Conservation (phyloP, 2,329 filamentous ascomycete species). For the Coniochaeta ligniaria region DNA sequence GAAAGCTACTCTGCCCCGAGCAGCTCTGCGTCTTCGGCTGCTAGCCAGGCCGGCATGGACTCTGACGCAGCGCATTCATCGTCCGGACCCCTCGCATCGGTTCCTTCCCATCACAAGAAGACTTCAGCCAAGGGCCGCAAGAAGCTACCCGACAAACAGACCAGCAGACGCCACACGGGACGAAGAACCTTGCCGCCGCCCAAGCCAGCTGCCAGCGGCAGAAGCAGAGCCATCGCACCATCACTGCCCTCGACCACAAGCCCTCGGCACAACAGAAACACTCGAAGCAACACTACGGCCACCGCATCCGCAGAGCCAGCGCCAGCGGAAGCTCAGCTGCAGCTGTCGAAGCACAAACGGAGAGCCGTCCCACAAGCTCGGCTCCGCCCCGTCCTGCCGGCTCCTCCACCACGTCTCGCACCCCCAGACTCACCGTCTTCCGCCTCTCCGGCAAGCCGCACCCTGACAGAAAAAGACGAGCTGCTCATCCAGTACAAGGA, state of each 20-base stretch:
- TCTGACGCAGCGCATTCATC: background rate
- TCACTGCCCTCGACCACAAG: background rate
- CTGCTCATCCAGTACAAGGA: constrained; percentile 47
- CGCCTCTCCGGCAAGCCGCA: background rate
- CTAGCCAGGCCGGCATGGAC: background rate
- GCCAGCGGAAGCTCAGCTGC: background rate
- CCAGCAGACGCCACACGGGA: background rate
- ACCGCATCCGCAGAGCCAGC: background rate
- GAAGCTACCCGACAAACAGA: background rate
- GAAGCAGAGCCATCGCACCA: background rate
- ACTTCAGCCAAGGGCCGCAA: background rate
- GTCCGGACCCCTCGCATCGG: background rate
- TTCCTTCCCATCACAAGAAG: background rate
- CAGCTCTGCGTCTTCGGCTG: background rate
- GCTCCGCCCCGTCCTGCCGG: background rate
- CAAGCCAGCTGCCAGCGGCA: background rate
- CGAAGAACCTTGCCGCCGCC: background rate
- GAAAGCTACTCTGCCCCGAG: background rate
- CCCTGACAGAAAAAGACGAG: constrained; percentile 22
- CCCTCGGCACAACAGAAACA: background rate
- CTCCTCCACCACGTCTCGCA: background rate
- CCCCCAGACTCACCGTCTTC: background rate
- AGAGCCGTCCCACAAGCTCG: background rate
- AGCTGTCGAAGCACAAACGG: too few species aligned
- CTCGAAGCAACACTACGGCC: background rate